Evolutionary conservation across 768 basidiomycete genomes (phyloP).

Genomic region (Lactifluus subvellereus): DNA sequence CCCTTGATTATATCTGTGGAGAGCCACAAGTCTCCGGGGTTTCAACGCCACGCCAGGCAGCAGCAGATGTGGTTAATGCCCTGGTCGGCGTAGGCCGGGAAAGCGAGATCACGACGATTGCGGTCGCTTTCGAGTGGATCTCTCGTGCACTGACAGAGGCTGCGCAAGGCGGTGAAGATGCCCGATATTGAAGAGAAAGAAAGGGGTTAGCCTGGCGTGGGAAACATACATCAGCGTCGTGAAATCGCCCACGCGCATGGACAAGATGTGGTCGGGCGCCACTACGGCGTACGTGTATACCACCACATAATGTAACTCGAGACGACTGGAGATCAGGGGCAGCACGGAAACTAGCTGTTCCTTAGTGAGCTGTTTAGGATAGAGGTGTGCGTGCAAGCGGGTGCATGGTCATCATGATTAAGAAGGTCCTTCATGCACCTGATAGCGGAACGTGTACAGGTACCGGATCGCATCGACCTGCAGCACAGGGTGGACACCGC

Average conservation of each 20-base stretch:
- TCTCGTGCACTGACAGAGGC: no score
- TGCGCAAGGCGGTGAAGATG: constrained; percentile 33
- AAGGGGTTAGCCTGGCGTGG: not conserved
- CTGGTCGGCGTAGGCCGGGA: constrained; percentile 64
- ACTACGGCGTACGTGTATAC: constrained; percentile 97
- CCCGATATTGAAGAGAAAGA: not conserved
- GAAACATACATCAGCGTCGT: no score
- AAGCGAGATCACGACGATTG: no score
- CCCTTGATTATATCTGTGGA: constrained; percentile 75
- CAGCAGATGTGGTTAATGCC: constrained; percentile 89
- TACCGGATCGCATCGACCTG: constrained; percentile 96
- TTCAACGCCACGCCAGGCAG: constrained; percentile 85
- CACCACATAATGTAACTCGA: constrained; percentile 81
- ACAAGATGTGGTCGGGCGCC: constrained; percentile 90
- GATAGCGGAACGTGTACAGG: constrained; percentile 89
- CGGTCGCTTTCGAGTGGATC: no score
- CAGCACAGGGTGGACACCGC: constrained; percentile 72
- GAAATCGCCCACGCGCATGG: constrained; percentile 73
- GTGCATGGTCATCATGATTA: no score
- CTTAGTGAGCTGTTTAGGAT: constrained; percentile 35
- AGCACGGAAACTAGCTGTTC: no score
- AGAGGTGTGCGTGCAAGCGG: not conserved
- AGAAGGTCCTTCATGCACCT: constrained; percentile 41
- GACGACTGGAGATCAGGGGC: constrained; percentile 68
- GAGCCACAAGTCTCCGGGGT: constrained; percentile 50